Evolutionary conservation across 495 filamentous ascomycete species (phyloP), one percentile per base, ranked within the genome.

Genomic region (Hamigera avellanea): DNA sequence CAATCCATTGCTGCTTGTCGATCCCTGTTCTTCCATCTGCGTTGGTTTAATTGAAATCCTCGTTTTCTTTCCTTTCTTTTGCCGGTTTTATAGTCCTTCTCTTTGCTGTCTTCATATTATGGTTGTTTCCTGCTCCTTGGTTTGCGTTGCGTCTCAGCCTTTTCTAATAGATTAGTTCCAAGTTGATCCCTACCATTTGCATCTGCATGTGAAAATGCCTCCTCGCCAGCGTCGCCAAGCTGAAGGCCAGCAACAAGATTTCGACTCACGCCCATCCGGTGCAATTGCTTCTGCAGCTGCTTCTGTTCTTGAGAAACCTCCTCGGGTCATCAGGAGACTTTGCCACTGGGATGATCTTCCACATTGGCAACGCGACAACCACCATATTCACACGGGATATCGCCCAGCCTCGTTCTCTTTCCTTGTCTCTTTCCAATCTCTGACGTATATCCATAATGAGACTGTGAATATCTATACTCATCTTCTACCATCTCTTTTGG

Each of bases 391-490:
- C 30, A 69, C 67, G 14, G 78, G 80, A 38, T 88, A 89, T 51
- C 78, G 84, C 14, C 77, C 78, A 14, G 66, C 71, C 26, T 80
- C 80, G 2, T 64, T 65, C 38, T 87, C 81, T 3, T 79, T 80
- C 51, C 50, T 52, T 10, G 63, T 54, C 21, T 88, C 76, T 32
- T 69, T 82, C 30, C 61, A 68, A 21, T 83, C 76, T 18, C 61
- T 86, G 41, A 57, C 66, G 32, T 84, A 86, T 55, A 44, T 87
- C n/a, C 84, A 96, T 64, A 96, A 95, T 60, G 86, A 96, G 56
- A 76, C 74, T n/a, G 81, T 96, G 42, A 96, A 96, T 57, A 89
- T 95, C 50, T 94, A 87, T 60, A 76, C 82, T 2, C 89, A 96
- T 57, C 71, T 95, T 5, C 45, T 91, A 12, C 62, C 64, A 6